These are phyloP conservation scores for Holtermanniella nyarrowii DNA, from an alignment of 768 basidiomycete genomes.

Conservation along the genomic window DNA sequence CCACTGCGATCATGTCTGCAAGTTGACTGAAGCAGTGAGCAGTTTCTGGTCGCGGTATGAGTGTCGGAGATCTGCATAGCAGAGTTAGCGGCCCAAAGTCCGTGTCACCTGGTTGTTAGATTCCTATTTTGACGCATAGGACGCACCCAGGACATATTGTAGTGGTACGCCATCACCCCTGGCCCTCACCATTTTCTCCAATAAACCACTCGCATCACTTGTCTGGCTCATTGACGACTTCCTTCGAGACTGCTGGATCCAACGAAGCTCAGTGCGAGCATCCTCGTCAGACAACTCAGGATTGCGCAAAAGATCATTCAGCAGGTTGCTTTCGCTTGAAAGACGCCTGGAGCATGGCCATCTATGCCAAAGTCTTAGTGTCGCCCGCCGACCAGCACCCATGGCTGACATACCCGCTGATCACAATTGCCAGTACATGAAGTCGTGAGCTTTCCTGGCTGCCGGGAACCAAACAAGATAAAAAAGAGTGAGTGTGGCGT, in stretches of 20 bases:
- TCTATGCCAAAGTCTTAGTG: too few relatives aligned
- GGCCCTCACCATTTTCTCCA: conserved; percentile 48
- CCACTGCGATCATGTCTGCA: conserved; percentile 64
- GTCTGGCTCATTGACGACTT: background rate
- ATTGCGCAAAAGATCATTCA: conserved; percentile 26
- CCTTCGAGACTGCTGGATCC: conserved; percentile 45
- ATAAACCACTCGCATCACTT: background rate
- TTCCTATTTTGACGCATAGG: background rate
- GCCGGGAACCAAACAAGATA: too few relatives aligned
- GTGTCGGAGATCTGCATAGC: conserved; percentile 60
- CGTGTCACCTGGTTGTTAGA: conserved; percentile 16
- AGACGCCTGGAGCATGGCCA: too few relatives aligned
- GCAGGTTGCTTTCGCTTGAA: too few relatives aligned
- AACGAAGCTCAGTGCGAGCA: conserved; percentile 44
- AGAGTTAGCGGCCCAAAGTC: conserved; percentile 71
- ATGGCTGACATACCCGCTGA: too few relatives aligned
- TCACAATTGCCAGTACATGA: too few relatives aligned
- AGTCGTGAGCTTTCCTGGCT: too few relatives aligned
- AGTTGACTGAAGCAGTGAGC: conserved; percentile 20
- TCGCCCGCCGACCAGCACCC: too few relatives aligned
- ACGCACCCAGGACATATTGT: conserved; percentile 78
- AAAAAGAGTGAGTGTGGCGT: too few relatives aligned
- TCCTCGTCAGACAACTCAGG: conserved; percentile 22
- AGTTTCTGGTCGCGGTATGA: conserved; percentile 93
- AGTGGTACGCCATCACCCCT: conserved; percentile 65